A percentile compares a stretch with the other conserved stretches of the same genome.
These are phyloP conservation scores for Coffea canephora DNA, from an alignment of 257 asterid species.

Conservation along the genomic window DNA sequence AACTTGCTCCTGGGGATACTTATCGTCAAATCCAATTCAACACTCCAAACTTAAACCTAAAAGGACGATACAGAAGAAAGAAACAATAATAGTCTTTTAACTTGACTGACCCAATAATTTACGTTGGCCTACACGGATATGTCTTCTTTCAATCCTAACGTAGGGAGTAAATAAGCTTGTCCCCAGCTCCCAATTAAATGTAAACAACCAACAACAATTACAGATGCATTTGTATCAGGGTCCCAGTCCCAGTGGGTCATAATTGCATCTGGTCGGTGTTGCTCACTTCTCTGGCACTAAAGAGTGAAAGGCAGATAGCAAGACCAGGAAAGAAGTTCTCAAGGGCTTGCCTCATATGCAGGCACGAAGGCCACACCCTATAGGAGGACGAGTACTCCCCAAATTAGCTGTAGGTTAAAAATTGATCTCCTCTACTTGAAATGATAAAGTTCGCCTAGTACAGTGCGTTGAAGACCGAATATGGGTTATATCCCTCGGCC, in stretches of 20 bases:
- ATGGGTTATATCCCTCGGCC: not conserved
- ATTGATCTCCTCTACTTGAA: not conserved
- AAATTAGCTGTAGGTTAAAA: not conserved
- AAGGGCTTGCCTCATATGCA: not conserved
- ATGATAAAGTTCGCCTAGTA: not conserved
- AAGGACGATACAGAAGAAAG: not conserved
- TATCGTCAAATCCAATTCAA: not conserved
- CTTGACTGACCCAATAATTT: not conserved
- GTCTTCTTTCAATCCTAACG: not conserved
- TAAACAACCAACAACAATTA: conserved; percentile 21
- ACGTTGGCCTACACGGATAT: not conserved
- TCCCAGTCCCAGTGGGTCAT: conserved; percentile 8
- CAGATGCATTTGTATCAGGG: conserved; percentile 13
- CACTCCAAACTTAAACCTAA: not conserved
- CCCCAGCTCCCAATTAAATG: conserved; percentile 8
- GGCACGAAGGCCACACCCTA: not conserved
- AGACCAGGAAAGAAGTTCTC: conserved; percentile 7
- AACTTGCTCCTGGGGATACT: not conserved
- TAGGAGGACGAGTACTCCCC: not conserved
- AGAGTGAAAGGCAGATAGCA: conserved; percentile 8
- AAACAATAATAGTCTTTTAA: not conserved
- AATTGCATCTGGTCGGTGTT: not conserved
- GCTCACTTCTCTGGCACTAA: conserved; percentile 17
- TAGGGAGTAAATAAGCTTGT: not conserved
- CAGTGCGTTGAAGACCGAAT: no score